Conservation (phyloP, 305 asterid genomes). For the Fraxinus latifolia region DNA sequence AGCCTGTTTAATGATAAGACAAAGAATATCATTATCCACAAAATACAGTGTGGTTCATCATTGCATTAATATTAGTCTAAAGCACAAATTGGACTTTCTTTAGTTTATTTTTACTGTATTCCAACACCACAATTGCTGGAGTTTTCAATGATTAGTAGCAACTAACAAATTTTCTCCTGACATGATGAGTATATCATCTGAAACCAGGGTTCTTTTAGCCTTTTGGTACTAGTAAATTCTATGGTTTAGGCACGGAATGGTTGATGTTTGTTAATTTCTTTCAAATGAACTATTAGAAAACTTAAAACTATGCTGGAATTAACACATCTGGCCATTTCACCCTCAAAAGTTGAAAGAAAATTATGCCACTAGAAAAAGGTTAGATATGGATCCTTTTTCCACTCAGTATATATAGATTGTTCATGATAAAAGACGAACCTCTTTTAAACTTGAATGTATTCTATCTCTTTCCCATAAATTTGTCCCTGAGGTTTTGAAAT, state of each 20-base stretch:
- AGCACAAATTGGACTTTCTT: background rate
- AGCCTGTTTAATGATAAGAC: background rate
- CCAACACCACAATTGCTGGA: background rate
- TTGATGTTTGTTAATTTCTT: background rate
- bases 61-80: background rate
- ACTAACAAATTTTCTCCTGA: background rate
- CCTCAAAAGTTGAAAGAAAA: background rate
- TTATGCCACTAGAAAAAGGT: background rate
- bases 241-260: background rate
- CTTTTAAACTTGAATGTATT: background rate
- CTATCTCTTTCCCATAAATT: background rate
- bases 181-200: background rate
- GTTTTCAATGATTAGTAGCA: background rate
- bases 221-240: background rate
- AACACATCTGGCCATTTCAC: background rate
- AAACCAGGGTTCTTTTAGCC: background rate
- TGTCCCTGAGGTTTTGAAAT: constrained; percentile 10
- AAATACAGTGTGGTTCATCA: background rate
- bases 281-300: background rate
- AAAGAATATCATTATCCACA: background rate
- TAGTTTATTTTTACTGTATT: background rate
- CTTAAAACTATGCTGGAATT: background rate
- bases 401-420: background rate
- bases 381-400: background rate
- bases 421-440: background rate